A percentile compares a stretch with the other conserved stretches of the same genome.
Conservation (phyloP, 2,329 filamentous ascomycete genomes). For the Stagonosporopsis vannaccii region DNA sequence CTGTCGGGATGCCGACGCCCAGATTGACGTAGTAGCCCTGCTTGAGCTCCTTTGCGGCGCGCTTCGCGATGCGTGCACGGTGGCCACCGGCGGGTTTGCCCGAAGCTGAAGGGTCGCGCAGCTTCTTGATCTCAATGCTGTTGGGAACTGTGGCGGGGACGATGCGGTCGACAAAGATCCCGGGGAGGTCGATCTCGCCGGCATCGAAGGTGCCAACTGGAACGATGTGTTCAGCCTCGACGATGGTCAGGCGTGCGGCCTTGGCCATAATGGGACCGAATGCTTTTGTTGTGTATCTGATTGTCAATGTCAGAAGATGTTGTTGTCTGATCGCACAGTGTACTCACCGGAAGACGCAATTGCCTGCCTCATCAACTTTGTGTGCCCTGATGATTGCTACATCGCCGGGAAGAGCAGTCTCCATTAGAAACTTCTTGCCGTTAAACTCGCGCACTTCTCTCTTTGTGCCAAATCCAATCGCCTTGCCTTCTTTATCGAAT, state of each 20-base stretch:
- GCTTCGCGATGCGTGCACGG: slow-evolving; percentile 80
- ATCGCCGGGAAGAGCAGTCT: slow-evolving; percentile 76
- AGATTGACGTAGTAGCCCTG: slow-evolving; percentile 95
- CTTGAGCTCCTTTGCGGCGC: slow-evolving; percentile 90
- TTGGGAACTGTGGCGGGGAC: slow-evolving; percentile 81
- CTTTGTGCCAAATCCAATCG: slow-evolving; percentile 69
- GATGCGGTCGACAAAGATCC: slow-evolving; percentile 90
- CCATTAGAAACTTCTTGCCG: slow-evolving; percentile 77
- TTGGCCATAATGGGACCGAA: slow-evolving; percentile 72
- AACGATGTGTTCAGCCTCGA: slow-evolving; percentile 94
- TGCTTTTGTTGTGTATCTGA: slow-evolving; percentile 48
- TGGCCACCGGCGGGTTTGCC: slow-evolving; percentile 26
- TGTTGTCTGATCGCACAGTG: too few relatives aligned
- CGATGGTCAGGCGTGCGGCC: slow-evolving; percentile 88
- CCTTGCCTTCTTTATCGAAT: slow-evolving; percentile 64
- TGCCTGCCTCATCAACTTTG: slow-evolving; percentile 79
- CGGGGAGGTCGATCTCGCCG: slow-evolving; percentile 83
- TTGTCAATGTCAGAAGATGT: slow-evolving; percentile 3
- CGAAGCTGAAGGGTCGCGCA: slow-evolving; percentile 33
- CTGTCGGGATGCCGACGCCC: slow-evolving; percentile 92
- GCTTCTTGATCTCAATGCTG: slow-evolving; percentile 69
- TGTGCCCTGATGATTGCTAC: slow-evolving; percentile 78
- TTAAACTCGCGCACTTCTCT: slow-evolving; percentile 76
- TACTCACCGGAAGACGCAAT: slow-evolving; percentile 69
- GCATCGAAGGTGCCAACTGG: slow-evolving; percentile 86